Conservation (phyloP, 2,329 filamentous ascomycete genomes). For the Lasiodiplodia theobromae region DNA sequence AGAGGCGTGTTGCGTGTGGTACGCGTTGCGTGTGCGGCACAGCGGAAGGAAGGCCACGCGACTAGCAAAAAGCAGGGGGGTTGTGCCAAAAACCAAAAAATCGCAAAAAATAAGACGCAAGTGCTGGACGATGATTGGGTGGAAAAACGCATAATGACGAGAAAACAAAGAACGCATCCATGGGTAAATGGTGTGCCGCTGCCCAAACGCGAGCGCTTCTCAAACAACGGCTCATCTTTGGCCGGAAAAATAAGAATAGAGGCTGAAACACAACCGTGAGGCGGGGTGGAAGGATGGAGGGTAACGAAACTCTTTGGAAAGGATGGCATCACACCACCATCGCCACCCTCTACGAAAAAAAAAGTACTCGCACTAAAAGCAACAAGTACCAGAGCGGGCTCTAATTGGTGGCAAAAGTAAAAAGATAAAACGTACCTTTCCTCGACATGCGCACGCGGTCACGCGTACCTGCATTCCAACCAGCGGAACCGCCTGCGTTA, state of each 20-base stretch:
- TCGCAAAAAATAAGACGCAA: not conserved
- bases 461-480: constrained; percentile 29
- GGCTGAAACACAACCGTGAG: not conserved
- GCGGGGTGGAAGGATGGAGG: not conserved
- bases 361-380: not conserved
- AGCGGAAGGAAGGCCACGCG: not conserved
- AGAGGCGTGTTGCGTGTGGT: not conserved
- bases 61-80: not conserved
- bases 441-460: constrained; percentile 31
- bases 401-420: not conserved
- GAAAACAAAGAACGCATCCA: not conserved
- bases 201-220: not conserved
- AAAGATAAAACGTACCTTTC: constrained; percentile 27
- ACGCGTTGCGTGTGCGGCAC: not conserved
- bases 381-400: not conserved
- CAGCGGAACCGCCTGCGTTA: not conserved
- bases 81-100: not conserved
- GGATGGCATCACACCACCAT: not conserved
- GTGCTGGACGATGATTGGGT: not conserved
- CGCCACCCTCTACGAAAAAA: not conserved
- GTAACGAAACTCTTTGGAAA: not conserved
- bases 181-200: not conserved
- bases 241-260: not conserved
- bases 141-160: not conserved
- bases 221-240: not conserved